Percentiles rank a stretch among this genome's conserved stretches.
phyloP scores from a whole-genome alignment of 2,329 filamentous ascomycete genomes.

The Colletotrichum truncatum region DNA sequence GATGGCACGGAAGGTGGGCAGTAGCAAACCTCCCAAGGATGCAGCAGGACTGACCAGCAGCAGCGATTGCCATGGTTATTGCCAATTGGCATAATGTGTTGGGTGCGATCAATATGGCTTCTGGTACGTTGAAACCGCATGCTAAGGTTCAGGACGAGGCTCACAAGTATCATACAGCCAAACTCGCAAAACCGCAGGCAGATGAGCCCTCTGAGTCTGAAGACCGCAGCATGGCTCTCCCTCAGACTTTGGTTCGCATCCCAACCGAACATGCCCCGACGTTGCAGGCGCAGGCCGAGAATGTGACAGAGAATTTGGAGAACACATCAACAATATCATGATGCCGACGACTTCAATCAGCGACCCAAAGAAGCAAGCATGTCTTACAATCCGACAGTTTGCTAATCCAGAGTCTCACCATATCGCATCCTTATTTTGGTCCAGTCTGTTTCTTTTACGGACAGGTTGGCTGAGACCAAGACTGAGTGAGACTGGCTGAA shows the following conservation, averaged over 20 bases:
- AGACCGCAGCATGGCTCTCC: slow-evolving; percentile 57
- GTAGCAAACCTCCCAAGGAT: not conserved
- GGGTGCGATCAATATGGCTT: slow-evolving; percentile 86
- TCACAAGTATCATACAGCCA: slow-evolving; percentile 57
- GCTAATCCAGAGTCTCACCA: not conserved
- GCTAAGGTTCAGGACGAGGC: not conserved
- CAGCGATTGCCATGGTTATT: slow-evolving; percentile 85
- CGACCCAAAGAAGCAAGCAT: slow-evolving; percentile 4
- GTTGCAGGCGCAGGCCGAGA: slow-evolving; percentile 68
- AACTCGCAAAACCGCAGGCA: slow-evolving; percentile 70
- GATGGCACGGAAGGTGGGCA: slow-evolving; percentile 80
- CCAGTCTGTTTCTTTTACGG: not conserved
- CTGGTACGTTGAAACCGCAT: slow-evolving; percentile 62
- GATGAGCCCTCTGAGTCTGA: slow-evolving; percentile 45
- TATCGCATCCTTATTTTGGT: not conserved
- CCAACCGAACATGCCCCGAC: slow-evolving; percentile 80
- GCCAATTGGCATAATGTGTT: slow-evolving; percentile 91
- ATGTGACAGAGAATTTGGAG: slow-evolving; percentile 55
- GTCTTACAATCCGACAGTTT: not conserved
- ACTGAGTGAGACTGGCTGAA: no score
- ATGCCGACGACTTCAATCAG: not conserved
- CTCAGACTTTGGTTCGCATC: slow-evolving; percentile 85
- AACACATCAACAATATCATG: slow-evolving; percentile 25
- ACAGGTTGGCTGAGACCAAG: no score
- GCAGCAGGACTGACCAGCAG: not conserved